Evolutionary conservation across 108 stramenopile genomes (phyloP), one percentile per base, ranked within the genome.

Genomic region (Skeletonema menzelii): DNA sequence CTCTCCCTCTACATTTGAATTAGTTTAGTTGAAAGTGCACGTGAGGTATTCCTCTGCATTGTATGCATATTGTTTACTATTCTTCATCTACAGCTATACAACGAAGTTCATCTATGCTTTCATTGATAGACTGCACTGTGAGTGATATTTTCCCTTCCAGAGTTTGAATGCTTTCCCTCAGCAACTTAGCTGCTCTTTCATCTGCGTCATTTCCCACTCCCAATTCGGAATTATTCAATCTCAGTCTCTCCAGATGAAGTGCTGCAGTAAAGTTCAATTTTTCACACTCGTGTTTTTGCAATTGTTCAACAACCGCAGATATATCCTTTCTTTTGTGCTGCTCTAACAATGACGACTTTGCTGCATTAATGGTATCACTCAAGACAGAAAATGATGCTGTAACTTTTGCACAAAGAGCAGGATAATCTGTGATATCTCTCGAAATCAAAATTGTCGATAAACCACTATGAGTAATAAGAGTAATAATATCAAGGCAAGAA

Each of bases 211-310:
- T 58, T 27, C 17, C 57, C 17, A 64, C 60, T 2, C 55, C 61
- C 57, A 67, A 56, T 7, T 56, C 44, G 24, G 46, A 35, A 69
- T 88, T 82, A 13, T 56, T 65, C 58, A 86, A 65, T 1, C 94
- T 81, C 11, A 95, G 84, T 35, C 79, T 65, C 82, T 95, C 94
- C 82, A 95, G 69, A 73, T 95, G 94, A 30, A 79, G 65, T 15
- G 94, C 94, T 2, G 94, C 94, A 4, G 94, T 95, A 34, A 87
- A 56, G 30, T 89, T 90, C 56, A 95, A 69, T 61, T 95, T 95
- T 70, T 92, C 80, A 59, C 78, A 63, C 76, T 95, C 94, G n/a
- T 68, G 65, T 10, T 73, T 31, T 79, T 95, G 94, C 66, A 95
- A 67, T 34, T 84, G 68, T 11, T n/a, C 28, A 2, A 87, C 55